Conservation (phyloP, 1,139 yeast species). For the Saccharomyces hybrid region DNA sequence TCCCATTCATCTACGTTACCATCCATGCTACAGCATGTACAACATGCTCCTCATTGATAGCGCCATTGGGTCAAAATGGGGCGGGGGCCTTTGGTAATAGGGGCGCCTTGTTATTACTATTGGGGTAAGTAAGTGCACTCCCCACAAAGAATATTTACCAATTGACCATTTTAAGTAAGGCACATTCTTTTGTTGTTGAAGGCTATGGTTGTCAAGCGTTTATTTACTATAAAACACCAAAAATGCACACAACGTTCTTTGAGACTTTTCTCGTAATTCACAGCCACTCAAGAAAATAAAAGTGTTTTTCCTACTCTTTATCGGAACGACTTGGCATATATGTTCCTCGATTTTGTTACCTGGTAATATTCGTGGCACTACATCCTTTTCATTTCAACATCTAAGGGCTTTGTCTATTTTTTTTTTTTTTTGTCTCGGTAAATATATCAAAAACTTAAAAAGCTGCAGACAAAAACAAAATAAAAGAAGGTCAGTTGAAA, state of each 20-base stretch:
- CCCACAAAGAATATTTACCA: neutral
- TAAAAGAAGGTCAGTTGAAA: neutral
- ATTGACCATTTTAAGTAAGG: neutral
- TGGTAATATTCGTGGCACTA: too few relatives aligned
- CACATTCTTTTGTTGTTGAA: neutral
- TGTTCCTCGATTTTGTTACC: too few relatives aligned
- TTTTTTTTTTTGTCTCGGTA: neutral
- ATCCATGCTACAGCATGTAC: neutral
- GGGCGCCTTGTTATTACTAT: neutral
- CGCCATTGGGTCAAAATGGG: neutral
- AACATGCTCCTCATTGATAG: neutral
- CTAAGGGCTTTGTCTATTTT: neutral
- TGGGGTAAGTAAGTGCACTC: neutral
- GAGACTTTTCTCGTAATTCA: too few relatives aligned
- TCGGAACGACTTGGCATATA: too few relatives aligned
- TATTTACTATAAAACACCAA: too few relatives aligned
- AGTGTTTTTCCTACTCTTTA: too few relatives aligned
- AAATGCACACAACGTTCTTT: too few relatives aligned
- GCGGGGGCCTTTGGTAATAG: neutral
- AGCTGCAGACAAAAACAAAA: neutral
- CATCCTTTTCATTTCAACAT: neutral
- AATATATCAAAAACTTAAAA: neutral
- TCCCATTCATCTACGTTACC: too few relatives aligned
- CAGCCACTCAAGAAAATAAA: too few relatives aligned
- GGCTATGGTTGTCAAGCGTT: neutral